Conservation (phyloP, 1,139 yeast species). For the Hemisphaericaspora xylofermentans region DNA sequence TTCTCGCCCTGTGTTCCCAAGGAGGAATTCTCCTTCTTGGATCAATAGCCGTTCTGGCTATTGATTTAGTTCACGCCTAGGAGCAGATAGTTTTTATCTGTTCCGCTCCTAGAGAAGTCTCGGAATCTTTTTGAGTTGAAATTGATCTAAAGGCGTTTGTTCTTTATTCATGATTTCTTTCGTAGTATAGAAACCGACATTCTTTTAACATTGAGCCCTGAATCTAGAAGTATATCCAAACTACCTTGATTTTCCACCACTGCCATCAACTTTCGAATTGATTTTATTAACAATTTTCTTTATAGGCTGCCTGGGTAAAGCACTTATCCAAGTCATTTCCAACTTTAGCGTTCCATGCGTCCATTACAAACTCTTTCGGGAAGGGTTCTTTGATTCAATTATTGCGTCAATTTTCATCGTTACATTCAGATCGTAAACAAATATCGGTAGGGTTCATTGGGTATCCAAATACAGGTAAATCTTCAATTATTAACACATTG, state of each 20-base stretch:
- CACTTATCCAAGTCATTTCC: slow-evolving; percentile 89
- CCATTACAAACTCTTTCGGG: slow-evolving; percentile 95
- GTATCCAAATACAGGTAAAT: slow-evolving; percentile 96
- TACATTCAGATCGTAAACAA: slow-evolving; percentile 92
- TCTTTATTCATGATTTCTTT: slow-evolving; percentile 37
- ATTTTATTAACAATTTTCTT: slow-evolving; percentile 47
- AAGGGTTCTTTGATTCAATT: slow-evolving; percentile 94
- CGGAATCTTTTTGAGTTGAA: slow-evolving; percentile 70
- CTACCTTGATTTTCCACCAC: slow-evolving; percentile 43
- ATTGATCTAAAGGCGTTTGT: slow-evolving; percentile 28
- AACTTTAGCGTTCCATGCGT: slow-evolving; percentile 96
- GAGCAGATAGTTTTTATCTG: slow-evolving; percentile 45
- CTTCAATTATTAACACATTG: slow-evolving; percentile 90
- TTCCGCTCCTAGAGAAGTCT: slow-evolving; percentile 25
- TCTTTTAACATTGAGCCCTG: slow-evolving; percentile 9
- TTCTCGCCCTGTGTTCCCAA: slow-evolving; percentile 34
- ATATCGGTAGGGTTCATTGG: slow-evolving; percentile 97
- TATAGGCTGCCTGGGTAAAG: slow-evolving; percentile 97
- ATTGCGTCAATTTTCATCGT: slow-evolving; percentile 84
- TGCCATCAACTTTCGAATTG: slow-evolving; percentile 2
- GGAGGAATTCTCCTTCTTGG: slow-evolving; percentile 13
- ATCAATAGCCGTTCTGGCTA: slow-evolving; percentile 44
- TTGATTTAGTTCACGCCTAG: slow-evolving; percentile 39
- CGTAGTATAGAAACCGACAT: slow-evolving; percentile 79
- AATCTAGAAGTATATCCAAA: slow-evolving; percentile 1